Evolutionary conservation across 768 basidiomycete genomes (phyloP).

Genomic region (Lactifluus rugatus): DNA sequence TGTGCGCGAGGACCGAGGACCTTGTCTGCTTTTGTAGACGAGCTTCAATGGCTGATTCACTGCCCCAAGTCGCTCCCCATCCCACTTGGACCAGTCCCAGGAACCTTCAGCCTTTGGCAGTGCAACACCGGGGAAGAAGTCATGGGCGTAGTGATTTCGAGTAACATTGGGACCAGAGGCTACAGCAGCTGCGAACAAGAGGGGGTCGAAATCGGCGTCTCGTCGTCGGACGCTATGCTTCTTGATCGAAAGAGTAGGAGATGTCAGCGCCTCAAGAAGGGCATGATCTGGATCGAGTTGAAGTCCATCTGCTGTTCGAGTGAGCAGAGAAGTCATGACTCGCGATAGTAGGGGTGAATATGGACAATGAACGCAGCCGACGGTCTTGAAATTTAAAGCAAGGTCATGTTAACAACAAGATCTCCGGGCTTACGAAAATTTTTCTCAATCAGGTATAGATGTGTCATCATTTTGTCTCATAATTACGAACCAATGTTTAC

Average conservation of each 20-base stretch:
- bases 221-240: conserved; percentile 43
- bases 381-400: conserved; percentile 2
- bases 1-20: conserved; percentile 55
- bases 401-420: neutral
- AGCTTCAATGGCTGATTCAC: conserved; percentile 38
- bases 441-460: neutral
- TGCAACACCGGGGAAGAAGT: conserved; percentile 55
- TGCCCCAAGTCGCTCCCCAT: conserved; percentile 32
- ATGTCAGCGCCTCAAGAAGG: conserved; percentile 57
- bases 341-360: neutral
- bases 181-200: conserved; percentile 67
- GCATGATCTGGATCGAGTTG: conserved; percentile 41
- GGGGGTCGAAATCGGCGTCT: conserved; percentile 68
- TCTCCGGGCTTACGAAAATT: neutral
- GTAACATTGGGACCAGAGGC: conserved; percentile 72
- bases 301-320: conserved; percentile 24
- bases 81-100: conserved; percentile 52
- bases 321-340: conserved; percentile 23
- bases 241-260: conserved; percentile 31
- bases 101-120: conserved; percentile 42
- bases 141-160: conserved; percentile 79
- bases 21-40: conserved; percentile 66
- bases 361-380: neutral
- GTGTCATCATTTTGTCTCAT: neutral
- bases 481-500: neutral